Percentiles rank a stretch among this genome's conserved stretches.
Evolutionary conservation across 106 monocot genomes (phyloP).

Genomic region (Phalaenopsis equestris): DNA sequence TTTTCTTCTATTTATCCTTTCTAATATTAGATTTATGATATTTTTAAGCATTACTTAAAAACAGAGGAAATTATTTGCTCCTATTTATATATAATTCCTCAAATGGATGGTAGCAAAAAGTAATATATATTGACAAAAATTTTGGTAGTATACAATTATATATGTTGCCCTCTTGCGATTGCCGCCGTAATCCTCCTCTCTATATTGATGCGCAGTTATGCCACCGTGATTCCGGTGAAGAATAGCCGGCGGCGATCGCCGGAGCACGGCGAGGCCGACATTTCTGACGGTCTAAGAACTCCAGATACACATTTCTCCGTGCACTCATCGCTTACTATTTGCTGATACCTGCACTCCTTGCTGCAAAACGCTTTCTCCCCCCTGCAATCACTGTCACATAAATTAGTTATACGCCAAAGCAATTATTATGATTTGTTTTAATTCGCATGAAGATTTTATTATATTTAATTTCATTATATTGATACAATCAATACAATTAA

Average conservation of each 20-base stretch:
- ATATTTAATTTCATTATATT: too few species aligned
- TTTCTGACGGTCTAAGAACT: slow-evolving; percentile 3
- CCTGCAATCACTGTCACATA: slow-evolving; percentile 12
- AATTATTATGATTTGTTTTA: neutral
- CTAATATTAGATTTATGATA: too few species aligned
- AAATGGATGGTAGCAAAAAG: too few species aligned
- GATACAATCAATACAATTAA: too few species aligned
- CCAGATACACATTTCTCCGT: slow-evolving; percentile 35
- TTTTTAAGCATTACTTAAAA: too few species aligned
- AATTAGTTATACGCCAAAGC: neutral
- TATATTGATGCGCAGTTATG: neutral
- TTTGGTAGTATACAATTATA: neutral
- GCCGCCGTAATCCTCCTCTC: neutral
- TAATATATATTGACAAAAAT: neutral
- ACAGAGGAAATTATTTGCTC: too few species aligned
- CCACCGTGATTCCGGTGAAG: slow-evolving; percentile 33
- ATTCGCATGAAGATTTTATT: neutral
- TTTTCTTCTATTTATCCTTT: too few species aligned
- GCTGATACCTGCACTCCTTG: slow-evolving; percentile 49
- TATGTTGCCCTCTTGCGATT: neutral
- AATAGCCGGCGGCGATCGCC: slow-evolving; percentile 27
- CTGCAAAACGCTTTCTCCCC: slow-evolving; percentile 70
- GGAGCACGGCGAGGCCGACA: slow-evolving; percentile 18
- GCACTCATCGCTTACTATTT: slow-evolving; percentile 49
- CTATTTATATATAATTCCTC: too few species aligned